These are phyloP conservation scores for Magnaporthales sp. DNA, from an alignment of 2,329 filamentous ascomycete species.

Conservation along the genomic window DNA sequence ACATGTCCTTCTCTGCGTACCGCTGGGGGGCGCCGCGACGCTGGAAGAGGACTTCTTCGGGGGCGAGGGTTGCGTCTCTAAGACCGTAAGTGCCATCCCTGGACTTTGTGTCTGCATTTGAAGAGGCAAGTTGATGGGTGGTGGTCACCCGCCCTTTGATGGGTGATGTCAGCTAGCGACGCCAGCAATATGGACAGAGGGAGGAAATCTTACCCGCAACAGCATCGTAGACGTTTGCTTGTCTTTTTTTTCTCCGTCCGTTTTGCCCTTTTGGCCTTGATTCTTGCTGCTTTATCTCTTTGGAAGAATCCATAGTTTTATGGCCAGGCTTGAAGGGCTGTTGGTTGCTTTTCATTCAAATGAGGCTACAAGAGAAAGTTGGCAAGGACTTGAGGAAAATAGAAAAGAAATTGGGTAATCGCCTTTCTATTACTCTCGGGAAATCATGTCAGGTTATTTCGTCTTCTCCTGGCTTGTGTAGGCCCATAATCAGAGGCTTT, in stretches of 20 bases:
- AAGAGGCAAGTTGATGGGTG: constrained; percentile 17
- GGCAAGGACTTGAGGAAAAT: not conserved
- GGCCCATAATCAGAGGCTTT: not conserved
- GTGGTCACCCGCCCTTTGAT: constrained; percentile 25
- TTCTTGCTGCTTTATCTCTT: not conserved
- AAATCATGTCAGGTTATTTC: not conserved
- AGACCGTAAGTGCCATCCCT: constrained; percentile 15
- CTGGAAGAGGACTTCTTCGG: constrained; percentile 65
- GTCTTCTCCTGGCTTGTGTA: not conserved
- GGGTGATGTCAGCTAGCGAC: not conserved
- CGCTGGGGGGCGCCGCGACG: constrained; percentile 54
- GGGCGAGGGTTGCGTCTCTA: constrained; percentile 37
- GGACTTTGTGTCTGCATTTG: not conserved
- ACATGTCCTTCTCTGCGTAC: constrained; percentile 64
- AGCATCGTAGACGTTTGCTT: constrained; percentile 60
- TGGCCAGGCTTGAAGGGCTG: not conserved
- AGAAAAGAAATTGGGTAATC: not conserved
- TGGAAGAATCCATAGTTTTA: not conserved
- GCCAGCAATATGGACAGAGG: not conserved
- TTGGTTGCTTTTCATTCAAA: not conserved
- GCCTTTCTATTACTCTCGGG: not conserved
- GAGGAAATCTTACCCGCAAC: constrained; percentile 50
- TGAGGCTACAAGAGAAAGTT: not conserved
- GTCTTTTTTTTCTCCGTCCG: constrained; percentile 17
- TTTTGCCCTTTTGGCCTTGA: not conserved